These are phyloP conservation scores for Dalechampia spathulata DNA, from an alignment of 441 rosid species.

Conservation along the genomic window DNA sequence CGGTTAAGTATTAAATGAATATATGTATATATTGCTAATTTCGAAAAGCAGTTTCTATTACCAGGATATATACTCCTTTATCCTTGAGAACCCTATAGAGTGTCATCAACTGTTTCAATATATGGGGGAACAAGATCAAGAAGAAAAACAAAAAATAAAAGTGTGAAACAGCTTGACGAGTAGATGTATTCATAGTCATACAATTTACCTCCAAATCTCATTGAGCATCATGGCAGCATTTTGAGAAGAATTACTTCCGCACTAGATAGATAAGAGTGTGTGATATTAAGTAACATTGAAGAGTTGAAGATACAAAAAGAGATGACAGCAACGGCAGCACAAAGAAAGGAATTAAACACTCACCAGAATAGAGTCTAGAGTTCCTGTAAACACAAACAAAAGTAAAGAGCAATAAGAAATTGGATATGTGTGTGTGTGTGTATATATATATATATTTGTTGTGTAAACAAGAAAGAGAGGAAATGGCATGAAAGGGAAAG, in stretches of 20 bases:
- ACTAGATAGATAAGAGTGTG: constrained; percentile 29
- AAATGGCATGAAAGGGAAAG: not conserved
- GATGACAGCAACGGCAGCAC: not conserved
- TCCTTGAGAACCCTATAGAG: constrained; percentile 95
- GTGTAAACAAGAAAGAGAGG: not conserved
- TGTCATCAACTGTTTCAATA: constrained; percentile 89
- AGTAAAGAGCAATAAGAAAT: constrained; percentile 16
- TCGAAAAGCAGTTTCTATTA: constrained; percentile 17
- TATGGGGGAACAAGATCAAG: constrained; percentile 64
- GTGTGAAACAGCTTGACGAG: constrained; percentile 10
- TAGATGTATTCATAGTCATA: constrained; percentile 3
- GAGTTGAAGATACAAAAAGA: constrained; percentile 5
- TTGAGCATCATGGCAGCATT: constrained; percentile 62
- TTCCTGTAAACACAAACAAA: constrained; percentile 43
- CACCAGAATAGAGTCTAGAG: constrained; percentile 82
- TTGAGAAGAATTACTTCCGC: constrained; percentile 61
- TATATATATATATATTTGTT: not conserved
- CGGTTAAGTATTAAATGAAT: constrained; percentile 3
- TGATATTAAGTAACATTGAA: not conserved
- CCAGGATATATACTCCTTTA: constrained; percentile 80
- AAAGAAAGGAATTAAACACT: constrained; percentile 14
- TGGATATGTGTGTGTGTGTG: too few relatives aligned
- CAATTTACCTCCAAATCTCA: constrained; percentile 66
- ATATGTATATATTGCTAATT: not conserved
- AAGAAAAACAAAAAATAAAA: constrained; percentile 19